phyloP scores from a whole-genome alignment of 176 grass and related monocot genomes.

The Otatea glauca region DNA sequence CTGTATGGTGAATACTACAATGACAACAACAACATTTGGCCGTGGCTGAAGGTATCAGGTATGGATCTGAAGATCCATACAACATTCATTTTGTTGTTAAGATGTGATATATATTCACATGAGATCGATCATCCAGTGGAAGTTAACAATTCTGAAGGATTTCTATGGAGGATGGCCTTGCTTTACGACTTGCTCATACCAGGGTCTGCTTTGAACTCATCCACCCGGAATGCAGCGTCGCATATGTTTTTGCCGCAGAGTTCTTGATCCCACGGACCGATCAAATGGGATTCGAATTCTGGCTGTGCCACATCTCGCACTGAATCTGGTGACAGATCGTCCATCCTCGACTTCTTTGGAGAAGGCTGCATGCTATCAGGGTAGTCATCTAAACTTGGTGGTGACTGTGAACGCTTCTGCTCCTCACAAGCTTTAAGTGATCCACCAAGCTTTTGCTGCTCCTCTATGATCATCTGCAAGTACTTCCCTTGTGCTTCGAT shows the following conservation, averaged over 20 bases:
- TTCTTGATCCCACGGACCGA: slow-evolving; percentile 73
- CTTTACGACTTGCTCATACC: slow-evolving; percentile 46
- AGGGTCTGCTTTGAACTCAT: slow-evolving; percentile 58
- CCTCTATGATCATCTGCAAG: slow-evolving; percentile 96
- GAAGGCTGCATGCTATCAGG: slow-evolving; percentile 44
- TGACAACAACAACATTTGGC: slow-evolving; percentile 16
- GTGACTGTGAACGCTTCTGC: slow-evolving; percentile 55
- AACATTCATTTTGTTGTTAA: slow-evolving; percentile 50
- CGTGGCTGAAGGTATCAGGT: slow-evolving; percentile 34
- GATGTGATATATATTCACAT: slow-evolving; percentile 60
- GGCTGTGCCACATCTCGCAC: slow-evolving; percentile 41
- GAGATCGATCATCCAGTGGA: not conserved
- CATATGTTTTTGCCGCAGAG: slow-evolving; percentile 46
- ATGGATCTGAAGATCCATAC: slow-evolving; percentile 12
- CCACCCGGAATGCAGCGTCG: slow-evolving; percentile 34
- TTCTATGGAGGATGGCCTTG: slow-evolving; percentile 13
- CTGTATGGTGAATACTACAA: slow-evolving; percentile 44
- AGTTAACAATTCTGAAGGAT: slow-evolving; percentile 33
- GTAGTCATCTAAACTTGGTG: slow-evolving; percentile 61
- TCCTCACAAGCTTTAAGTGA: slow-evolving; percentile 64
- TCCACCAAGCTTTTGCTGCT: slow-evolving; percentile 77
- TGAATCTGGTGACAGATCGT: slow-evolving; percentile 47
- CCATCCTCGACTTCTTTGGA: slow-evolving; percentile 66
- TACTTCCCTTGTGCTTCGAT: slow-evolving; percentile 94
- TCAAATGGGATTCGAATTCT: slow-evolving; percentile 72